Base-by-base conservation (phyloP, 2,329 filamentous ascomycete species). In the Escovopsis sp. region DNA sequence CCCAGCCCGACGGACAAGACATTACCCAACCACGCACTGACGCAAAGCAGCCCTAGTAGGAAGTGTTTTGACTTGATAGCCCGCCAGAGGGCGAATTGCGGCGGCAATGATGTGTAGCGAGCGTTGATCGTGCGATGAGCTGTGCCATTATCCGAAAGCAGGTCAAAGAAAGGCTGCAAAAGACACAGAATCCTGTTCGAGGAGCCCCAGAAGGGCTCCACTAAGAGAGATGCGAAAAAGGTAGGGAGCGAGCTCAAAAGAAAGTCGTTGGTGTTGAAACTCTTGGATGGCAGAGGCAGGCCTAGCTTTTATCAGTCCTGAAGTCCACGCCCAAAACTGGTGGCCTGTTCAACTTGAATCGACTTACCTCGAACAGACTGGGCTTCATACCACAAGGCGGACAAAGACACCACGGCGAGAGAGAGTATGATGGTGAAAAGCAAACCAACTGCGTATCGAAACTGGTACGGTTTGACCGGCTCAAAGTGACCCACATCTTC, bases 201-300 rank as follows among this genome's bases (percentile, higher is more conserved):
- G 0, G 77, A 49, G 0, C 74, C 55, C 68, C 74, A 76, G 1
- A 72, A 61, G 0, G 75, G 74, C 32, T 80, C 75, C 0, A 77
- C 57, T 0, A 76, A 40, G 20, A 20, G 27, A 0, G 74, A 78
- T 0, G 72, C 68, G 4, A 78, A 57, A 0, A 64, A 58, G 0
- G 71, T 76, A 0, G 74, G 74, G 0, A 77, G 53, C 39, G 76
- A 77, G 7, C 63, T 67, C 7, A 64, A 58, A 0, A 69, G 29
- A 0, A 68, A 32, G 4, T 65, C 60, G 0, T 59, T 42, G 0
- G 68, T 53, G 5, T 60, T 56, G 2, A 59, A 58, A 7, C 51
- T 62, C 0, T 47, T 25, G 0, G 51, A 53, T 2, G 62, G 63
- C 0, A 59, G 32, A 8, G 30, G 15, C 30, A 42, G 32, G 4